A percentile compares a stretch with the other conserved stretches of the same genome.
Evolutionary conservation across 768 basidiomycete species (phyloP).

Genomic region (Cystobasidium onofrii): DNA sequence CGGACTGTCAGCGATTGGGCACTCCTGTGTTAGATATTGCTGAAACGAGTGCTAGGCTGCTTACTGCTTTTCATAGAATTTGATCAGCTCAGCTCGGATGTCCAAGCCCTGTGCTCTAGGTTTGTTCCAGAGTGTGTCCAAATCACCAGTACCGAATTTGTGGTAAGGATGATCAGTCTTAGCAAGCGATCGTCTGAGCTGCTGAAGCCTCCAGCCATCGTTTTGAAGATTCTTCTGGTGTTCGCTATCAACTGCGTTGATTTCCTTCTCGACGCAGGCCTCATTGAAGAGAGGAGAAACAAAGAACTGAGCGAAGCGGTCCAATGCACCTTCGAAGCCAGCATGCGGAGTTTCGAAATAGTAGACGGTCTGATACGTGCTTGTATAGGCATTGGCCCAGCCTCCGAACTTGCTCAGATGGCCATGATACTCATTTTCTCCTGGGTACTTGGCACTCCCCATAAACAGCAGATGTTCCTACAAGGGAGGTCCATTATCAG

Average conservation of each 20-base stretch:
- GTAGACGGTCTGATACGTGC: constrained; percentile 69
- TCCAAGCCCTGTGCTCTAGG: constrained; percentile 46
- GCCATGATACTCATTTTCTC: constrained; percentile 12
- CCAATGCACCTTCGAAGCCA: constrained; percentile 44
- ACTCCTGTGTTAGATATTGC: too few species aligned
- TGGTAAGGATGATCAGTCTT: constrained; percentile 46
- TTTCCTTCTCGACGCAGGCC: constrained; percentile 74
- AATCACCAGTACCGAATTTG: constrained; percentile 49
- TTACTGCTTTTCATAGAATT: constrained; percentile 47
- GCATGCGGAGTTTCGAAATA: constrained; percentile 56
- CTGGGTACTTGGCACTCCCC: constrained; percentile 20
- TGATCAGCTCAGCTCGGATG: constrained; percentile 47
- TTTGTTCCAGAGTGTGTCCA: constrained; percentile 47
- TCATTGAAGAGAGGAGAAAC: constrained; percentile 81
- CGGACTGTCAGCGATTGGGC: too few species aligned
- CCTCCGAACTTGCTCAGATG: constrained; percentile 39
- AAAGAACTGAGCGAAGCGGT: constrained; percentile 59
- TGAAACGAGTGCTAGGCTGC: too few species aligned
- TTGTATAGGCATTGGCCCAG: constrained; percentile 81
- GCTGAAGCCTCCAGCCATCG: constrained; percentile 85
- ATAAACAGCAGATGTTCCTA: constrained; percentile 14
- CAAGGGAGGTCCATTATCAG: neutral
- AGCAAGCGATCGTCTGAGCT: constrained; percentile 64
- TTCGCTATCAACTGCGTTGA: constrained; percentile 93
- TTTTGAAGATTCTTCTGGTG: constrained; percentile 88